Base-by-base conservation (phyloP, 1,284 basidiomycete genomes). In the Ustilago curta region DNA sequence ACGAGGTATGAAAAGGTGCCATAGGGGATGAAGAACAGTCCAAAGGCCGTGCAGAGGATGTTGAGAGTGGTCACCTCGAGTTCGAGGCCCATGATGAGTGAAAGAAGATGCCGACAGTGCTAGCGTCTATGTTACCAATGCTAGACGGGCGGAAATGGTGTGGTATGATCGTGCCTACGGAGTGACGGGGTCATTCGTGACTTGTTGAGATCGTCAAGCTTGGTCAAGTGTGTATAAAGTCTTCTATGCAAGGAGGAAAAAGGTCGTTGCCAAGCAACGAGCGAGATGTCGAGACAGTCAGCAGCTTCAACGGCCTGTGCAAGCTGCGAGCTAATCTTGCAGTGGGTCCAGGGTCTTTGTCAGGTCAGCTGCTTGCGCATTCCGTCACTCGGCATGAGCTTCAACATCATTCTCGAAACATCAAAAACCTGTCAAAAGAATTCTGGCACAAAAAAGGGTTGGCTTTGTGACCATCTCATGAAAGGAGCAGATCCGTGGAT, bases 1-100 rank as follows among this genome's bases (percentile, higher is more conserved):
- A 81, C 55, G 47, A 77, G 63, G 39, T 73, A 80, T 16, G 79
- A 80, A 45, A 82, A 58, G 14, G 70, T 56, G 43, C 78, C 80
- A 40, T 75, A 82, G 9, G 70, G 27, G 25, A 76, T 53, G 40
- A 78, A 68, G 39, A 77, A 75, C 29, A 77, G 64, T 14, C 76
- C 76, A n/a, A 75, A 75, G 21, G 65, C 59, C 14, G 69, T 62
- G 42, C 68, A 68, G 37, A 77, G 54, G 16, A 75, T 61, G 50
- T 77, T 74, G 76, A 77, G 61, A 11, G 61, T 51, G 14, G 65
- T 69, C 6, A 69, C n/a, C 42, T 76, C 65, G 43, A 76, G 43
- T 14, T 72, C 54, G 49, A 72, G 29, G 21, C 29, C 35, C 71
- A 69, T 73, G 18, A 25, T 59, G 55, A 27, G 23, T 25, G 18